Evolutionary conservation across 257 asterid species (phyloP).

Genomic region (Solanum gracilifrons): DNA sequence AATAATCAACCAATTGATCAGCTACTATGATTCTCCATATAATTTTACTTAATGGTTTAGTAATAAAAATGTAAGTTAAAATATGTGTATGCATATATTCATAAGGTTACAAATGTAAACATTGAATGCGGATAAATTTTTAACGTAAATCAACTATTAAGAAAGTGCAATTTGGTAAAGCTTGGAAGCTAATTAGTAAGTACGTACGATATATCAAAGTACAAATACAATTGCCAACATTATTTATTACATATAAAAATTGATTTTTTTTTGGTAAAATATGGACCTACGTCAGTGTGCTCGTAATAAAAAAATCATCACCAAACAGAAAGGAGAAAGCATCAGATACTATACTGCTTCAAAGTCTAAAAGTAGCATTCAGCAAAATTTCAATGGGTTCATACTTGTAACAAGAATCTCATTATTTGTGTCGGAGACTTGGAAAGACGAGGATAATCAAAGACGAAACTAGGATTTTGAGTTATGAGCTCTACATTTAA

Average conservation of each 20-base stretch:
- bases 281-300: neutral
- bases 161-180: neutral
- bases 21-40: too few species aligned
- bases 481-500: neutral
- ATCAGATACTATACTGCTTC: neutral
- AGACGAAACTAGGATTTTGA: neutral
- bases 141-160: neutral
- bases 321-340: neutral
- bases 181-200: too few species aligned
- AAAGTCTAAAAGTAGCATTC: neutral
- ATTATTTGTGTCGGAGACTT: neutral
- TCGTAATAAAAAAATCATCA: neutral
- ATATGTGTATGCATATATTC: too few species aligned
- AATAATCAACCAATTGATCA: too few species aligned
- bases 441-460: neutral
- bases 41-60: neutral
- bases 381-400: neutral
- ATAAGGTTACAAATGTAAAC: too few species aligned
- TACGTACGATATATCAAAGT: too few species aligned
- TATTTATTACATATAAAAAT: too few species aligned
- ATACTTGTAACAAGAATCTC: neutral
- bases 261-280: too few species aligned
- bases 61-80: too few species aligned
- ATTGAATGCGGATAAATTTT: neutral
- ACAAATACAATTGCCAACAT: too few species aligned